Evolutionary conservation across 306 rosid genomes (phyloP).

Genomic region (Trifolium subterraneum): DNA sequence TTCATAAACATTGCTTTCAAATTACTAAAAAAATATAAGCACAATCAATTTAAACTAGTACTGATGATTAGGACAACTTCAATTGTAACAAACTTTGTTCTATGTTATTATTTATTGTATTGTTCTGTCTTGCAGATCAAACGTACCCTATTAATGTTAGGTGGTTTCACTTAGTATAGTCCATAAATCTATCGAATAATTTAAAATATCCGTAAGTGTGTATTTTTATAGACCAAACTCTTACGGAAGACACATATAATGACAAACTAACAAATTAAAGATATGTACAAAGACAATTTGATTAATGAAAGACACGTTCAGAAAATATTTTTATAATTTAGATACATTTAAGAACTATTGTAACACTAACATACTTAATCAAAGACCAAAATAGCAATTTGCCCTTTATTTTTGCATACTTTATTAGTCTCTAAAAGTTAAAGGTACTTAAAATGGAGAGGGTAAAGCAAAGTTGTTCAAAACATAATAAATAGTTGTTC

Average conservation of each 20-base stretch:
- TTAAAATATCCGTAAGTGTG: not conserved
- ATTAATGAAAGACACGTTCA: not conserved
- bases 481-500: not conserved
- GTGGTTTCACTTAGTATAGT: not conserved
- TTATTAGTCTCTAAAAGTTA: not conserved
- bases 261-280: not conserved
- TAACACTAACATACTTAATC: not conserved
- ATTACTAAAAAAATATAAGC: not conserved
- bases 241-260: not conserved
- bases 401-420: not conserved
- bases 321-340: not conserved
- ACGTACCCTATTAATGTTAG: no score
- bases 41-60: not conserved
- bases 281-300: not conserved
- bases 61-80: not conserved
- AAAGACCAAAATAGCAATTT: not conserved
- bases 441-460: constrained; percentile 10
- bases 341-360: not conserved
- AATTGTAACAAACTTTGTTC: no score
- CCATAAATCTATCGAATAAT: no score
- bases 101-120: no score
- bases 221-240: not conserved
- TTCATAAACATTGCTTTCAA: not conserved
- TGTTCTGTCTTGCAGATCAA: no score
- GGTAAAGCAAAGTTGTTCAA: constrained; percentile 10